These are phyloP conservation scores for Plasmopara viticola DNA, from an alignment of 352 stramenopile species.

Conservation along the genomic window DNA sequence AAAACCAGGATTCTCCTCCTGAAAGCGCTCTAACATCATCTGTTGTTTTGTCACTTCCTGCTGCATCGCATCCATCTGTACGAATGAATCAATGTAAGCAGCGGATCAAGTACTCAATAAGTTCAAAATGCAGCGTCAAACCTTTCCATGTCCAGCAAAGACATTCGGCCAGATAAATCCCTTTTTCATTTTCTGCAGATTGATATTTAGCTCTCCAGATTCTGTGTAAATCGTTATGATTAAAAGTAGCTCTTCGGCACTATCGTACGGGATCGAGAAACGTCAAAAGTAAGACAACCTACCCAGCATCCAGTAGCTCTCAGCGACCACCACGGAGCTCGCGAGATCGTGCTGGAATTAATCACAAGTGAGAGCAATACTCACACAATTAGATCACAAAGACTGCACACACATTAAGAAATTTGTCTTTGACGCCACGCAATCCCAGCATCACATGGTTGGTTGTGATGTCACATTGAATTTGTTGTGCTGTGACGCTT, in stretches of 20 bases:
- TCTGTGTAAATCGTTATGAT: conserved; percentile 29
- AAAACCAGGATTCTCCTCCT: conserved; percentile 98
- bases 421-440: conserved; percentile 83
- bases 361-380: neutral
- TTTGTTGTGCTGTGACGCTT: conserved; percentile 69
- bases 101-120: neutral
- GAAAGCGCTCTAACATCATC: conserved; percentile 97
- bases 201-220: conserved; percentile 85
- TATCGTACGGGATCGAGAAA: neutral
- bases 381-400: neutral
- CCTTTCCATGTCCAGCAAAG: conserved; percentile 81
- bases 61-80: conserved; percentile 84
- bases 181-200: conserved; percentile 95
- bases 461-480: conserved; percentile 86
- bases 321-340: conserved; percentile 87
- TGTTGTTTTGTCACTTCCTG: conserved; percentile 93
- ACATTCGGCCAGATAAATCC: conserved; percentile 91
- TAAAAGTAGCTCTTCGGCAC: too few species aligned
- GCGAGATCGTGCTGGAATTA: conserved; percentile 81
- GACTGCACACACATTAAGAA: conserved; percentile 78
- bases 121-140: conserved; percentile 9
- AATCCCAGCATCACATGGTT: conserved; percentile 88
- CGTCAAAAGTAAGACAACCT: neutral
- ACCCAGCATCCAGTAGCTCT: conserved; percentile 96
- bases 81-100: neutral